Evolutionary conservation across 2,329 filamentous ascomycete genomes (phyloP).

Genomic region (Talaromyces sp.): DNA sequence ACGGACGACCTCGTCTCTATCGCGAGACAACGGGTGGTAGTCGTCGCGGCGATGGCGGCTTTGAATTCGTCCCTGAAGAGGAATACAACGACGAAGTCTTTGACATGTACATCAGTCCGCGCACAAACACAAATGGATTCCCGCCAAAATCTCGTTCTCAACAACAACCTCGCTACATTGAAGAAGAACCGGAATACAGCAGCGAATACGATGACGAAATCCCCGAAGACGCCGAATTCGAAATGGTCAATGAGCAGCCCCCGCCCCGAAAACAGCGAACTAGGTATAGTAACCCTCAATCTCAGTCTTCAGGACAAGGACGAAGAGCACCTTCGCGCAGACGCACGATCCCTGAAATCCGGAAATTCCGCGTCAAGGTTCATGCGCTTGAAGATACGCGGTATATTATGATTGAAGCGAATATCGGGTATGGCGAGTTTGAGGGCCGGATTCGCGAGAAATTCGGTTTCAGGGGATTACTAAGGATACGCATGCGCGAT

Average conservation of each 20-base stretch:
- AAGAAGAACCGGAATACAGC: slow-evolving; percentile 70
- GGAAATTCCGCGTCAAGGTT: slow-evolving; percentile 85
- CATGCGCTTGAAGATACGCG: slow-evolving; percentile 82
- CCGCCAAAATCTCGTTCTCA: slow-evolving; percentile 42
- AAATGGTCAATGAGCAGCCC: slow-evolving; percentile 63
- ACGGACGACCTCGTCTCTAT: slow-evolving; percentile 31
- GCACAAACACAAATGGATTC: slow-evolving; percentile 35
- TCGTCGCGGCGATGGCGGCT: slow-evolving; percentile 33
- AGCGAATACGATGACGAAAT: slow-evolving; percentile 58
- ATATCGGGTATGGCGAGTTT: slow-evolving; percentile 73
- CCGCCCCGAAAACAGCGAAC: slow-evolving; percentile 23
- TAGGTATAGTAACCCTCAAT: background rate
- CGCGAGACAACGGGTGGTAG: slow-evolving; percentile 35
- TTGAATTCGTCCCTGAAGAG: slow-evolving; percentile 29
- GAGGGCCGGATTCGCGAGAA: slow-evolving; percentile 80
- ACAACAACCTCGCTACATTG: slow-evolving; percentile 58
- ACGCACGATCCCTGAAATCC: slow-evolving; percentile 56
- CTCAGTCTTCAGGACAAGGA: background rate
- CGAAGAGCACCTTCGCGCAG: background rate
- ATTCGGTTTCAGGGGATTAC: slow-evolving; percentile 64
- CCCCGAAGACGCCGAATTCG: slow-evolving; percentile 74
- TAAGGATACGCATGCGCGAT: slow-evolving; percentile 88
- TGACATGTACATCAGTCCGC: slow-evolving; percentile 65
- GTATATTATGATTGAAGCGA: slow-evolving; percentile 80
- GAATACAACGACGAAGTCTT: slow-evolving; percentile 51